Evolutionary conservation across 2,329 filamentous ascomycete genomes (phyloP).

Genomic region (Dothistroma pini): DNA sequence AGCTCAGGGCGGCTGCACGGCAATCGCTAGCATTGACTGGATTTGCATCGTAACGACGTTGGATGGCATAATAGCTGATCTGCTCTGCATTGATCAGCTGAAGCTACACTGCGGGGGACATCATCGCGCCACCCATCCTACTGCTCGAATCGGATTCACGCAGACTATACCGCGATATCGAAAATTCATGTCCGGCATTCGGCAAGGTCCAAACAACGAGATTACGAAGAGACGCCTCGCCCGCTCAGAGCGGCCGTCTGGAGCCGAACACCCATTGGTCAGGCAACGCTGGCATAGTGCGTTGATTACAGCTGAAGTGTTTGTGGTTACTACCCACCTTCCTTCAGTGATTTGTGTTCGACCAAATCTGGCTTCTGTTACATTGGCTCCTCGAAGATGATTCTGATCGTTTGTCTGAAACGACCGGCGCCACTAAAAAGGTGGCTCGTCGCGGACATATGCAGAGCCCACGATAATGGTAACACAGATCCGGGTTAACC

Average conservation of each 20-base stretch:
- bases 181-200: no score
- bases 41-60: background rate
- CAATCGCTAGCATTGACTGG: background rate
- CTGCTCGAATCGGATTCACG: background rate
- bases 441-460: conserved; percentile 9
- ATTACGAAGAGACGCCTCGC: no score
- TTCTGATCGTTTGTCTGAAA: background rate
- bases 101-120: background rate
- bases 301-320: background rate
- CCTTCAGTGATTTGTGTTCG: background rate
- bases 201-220: no score
- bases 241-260: background rate
- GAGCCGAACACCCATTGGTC: background rate
- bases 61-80: background rate
- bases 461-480: conserved; percentile 14
- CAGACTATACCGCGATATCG: background rate
- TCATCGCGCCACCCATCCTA: background rate
- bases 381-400: background rate
- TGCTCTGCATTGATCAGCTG: background rate
- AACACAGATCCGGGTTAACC: conserved; percentile 15
- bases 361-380: background rate
- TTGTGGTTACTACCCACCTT: background rate
- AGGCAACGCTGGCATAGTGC: background rate
- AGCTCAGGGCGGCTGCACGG: background rate
- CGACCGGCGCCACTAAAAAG: background rate